phyloP scores from a whole-genome alignment of 345 rosid genomes.

The Boechera stricta region DNA sequence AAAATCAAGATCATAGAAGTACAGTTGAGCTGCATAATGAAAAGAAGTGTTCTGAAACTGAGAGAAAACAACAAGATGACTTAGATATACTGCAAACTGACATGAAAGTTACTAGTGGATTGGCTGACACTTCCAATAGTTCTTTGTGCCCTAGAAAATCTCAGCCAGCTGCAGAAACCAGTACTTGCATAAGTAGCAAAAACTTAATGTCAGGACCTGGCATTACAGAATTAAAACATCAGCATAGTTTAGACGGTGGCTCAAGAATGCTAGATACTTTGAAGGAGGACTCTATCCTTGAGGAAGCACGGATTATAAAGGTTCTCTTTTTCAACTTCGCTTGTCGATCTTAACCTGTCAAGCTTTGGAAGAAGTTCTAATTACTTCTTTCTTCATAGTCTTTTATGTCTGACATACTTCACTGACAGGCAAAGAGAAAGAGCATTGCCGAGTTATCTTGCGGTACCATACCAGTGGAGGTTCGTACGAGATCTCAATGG shows the following conservation, averaged over 20 bases:
- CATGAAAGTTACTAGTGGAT: conserved; percentile 40
- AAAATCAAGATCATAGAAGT: conserved; percentile 39
- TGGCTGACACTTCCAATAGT: conserved; percentile 40
- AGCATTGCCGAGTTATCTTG: conserved; percentile 80
- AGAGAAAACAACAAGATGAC: conserved; percentile 51
- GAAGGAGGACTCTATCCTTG: conserved; percentile 79
- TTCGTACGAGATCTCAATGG: conserved; percentile 73
- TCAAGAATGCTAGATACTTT: conserved; percentile 57
- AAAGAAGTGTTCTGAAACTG: conserved; percentile 46
- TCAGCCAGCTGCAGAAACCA: conserved; percentile 41
- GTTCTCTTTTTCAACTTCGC: conserved; percentile 51
- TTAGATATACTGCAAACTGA: conserved; percentile 44
- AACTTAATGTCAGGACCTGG: conserved; percentile 47
- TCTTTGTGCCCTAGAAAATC: conserved; percentile 41
- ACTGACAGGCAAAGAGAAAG: conserved; percentile 78
- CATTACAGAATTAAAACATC: conserved; percentile 49
- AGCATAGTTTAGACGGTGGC: conserved; percentile 45
- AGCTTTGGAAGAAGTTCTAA: conserved; percentile 23
- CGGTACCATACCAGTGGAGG: conserved; percentile 54
- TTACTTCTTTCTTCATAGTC: conserved; percentile 29
- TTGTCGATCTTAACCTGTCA: conserved; percentile 29
- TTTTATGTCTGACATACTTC: conserved; percentile 42
- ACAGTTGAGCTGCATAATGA: conserved; percentile 50
- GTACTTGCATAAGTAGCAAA: conserved; percentile 48
- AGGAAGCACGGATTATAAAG: conserved; percentile 86